Evolutionary conservation across 768 basidiomycete genomes (phyloP).

Genomic region (Lactarius sanguifluus): DNA sequence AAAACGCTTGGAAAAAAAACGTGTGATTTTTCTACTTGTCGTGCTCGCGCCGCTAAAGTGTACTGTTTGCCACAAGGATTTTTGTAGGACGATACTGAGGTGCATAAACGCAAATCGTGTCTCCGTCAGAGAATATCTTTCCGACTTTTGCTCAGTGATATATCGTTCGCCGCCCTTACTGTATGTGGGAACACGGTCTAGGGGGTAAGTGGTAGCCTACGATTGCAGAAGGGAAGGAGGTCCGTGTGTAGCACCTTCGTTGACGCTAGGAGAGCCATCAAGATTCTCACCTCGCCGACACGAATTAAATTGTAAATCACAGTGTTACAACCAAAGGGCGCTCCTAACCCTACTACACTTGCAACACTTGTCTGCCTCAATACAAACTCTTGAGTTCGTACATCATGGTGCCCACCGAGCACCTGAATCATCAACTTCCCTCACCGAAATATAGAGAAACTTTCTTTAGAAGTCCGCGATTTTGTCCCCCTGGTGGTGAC

Average conservation of each 20-base stretch:
- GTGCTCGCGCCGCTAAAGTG: too few relatives aligned
- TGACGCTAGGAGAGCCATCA: neutral
- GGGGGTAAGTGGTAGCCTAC: neutral
- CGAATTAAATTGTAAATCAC: neutral
- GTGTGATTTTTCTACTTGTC: too few relatives aligned
- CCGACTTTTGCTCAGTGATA: too few relatives aligned
- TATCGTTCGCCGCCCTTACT: neutral
- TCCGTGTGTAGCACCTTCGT: neutral
- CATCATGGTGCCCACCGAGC: neutral
- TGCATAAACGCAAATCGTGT: too few relatives aligned
- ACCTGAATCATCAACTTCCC: conserved; percentile 15
- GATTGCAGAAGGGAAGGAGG: neutral
- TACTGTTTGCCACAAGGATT: too few relatives aligned
- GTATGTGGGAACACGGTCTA: neutral
- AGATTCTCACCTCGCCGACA: neutral
- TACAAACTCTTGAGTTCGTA: neutral
- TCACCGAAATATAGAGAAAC: conserved; percentile 30
- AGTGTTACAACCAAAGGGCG: neutral
- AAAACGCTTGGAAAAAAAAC: too few relatives aligned
- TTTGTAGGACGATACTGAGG: too few relatives aligned
- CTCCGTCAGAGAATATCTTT: too few relatives aligned
- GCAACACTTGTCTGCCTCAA: neutral
- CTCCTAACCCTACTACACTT: neutral
- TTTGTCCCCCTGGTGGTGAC: conserved; percentile 18
- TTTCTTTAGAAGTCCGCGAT: conserved; percentile 28